Evolutionary conservation across 306 rosid genomes (phyloP), one percentile per base, ranked within the genome.

Genomic region (Trifolium dubium): DNA sequence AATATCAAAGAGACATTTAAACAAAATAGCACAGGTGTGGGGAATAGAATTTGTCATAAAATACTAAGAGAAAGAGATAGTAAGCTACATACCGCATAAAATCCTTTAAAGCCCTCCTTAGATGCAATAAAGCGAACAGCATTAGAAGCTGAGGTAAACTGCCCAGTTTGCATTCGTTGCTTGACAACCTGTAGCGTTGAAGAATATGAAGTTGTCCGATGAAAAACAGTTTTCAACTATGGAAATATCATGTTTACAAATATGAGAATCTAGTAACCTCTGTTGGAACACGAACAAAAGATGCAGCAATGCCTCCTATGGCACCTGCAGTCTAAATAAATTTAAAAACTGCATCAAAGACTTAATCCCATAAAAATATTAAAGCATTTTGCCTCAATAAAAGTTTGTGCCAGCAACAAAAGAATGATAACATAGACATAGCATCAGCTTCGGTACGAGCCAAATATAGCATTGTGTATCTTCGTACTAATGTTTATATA

Each of bases 131-230:
- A 80, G 85, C 93, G 88, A 30, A 93, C 97, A 55, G 97, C 98
- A 71, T 77, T 69, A 59, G 93, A 67, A 80, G 98, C 93, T 8
- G 98, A 91, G 74, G 88, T 76, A 81, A 89, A 93, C 73, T 93
- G 98, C 73, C 96, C 92, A 8, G 98, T 91, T 88, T 93, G 98
- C 93, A 93, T 93, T 72, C 98, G 87, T 85, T 93, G 98, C 87
- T 93, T 93, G 60, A 93, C 93, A 86, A 93, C 98, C 98, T 93
- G 79, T 66, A 72, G 46, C 69, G 68, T 17, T 50, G 65, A 81
- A 39, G 72, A 67, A 41, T 41, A 76, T 77, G 50, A 59, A 37
- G 19, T 71, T 53, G 63, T 73, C 79, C 67, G 35, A 32, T 28
- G 73, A 73, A 81, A 73, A 81, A 28, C 62, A 43, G 17, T 15